These are phyloP conservation scores for Ophiosphaerella korrae DNA, from an alignment of 2,329 filamentous ascomycete species.

Conservation along the genomic window DNA sequence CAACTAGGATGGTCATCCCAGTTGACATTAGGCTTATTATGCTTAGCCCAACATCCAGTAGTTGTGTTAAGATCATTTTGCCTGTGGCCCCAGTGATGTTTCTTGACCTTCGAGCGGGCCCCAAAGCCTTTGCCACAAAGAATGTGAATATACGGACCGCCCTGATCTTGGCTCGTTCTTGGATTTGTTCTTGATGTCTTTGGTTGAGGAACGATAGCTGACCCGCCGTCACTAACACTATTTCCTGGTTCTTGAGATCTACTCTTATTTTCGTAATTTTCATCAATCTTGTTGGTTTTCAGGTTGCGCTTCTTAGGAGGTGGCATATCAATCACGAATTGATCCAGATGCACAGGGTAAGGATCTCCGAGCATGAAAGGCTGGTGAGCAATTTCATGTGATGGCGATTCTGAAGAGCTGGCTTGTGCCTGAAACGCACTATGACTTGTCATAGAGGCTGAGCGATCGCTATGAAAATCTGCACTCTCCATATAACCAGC, in stretches of 20 bases:
- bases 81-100: conserved; percentile 41
- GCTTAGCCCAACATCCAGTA: conserved; percentile 41
- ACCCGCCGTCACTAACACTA: no score
- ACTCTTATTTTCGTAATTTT: background rate
- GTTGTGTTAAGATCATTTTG: conserved; percentile 26
- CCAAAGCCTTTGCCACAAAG: conserved; percentile 38
- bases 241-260: no score
- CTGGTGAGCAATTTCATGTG: background rate
- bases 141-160: conserved; percentile 27
- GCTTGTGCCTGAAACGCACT: no score
- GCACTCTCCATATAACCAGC: background rate
- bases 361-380: conserved; percentile 8
- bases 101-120: conserved; percentile 33
- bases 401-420: no score
- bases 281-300: background rate
- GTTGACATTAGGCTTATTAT: conserved; percentile 32
- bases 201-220: background rate
- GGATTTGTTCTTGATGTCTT: background rate
- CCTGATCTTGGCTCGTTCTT: background rate
- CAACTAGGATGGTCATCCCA: conserved; percentile 43
- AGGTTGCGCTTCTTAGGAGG: conserved; percentile 6
- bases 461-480: background rate
- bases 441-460: no score
- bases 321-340: conserved; percentile 11
- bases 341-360: background rate